Evolutionary conservation across 495 filamentous ascomycete species (phyloP), one percentile per base, ranked within the genome.

Genomic region (Podospora appendiculata): DNA sequence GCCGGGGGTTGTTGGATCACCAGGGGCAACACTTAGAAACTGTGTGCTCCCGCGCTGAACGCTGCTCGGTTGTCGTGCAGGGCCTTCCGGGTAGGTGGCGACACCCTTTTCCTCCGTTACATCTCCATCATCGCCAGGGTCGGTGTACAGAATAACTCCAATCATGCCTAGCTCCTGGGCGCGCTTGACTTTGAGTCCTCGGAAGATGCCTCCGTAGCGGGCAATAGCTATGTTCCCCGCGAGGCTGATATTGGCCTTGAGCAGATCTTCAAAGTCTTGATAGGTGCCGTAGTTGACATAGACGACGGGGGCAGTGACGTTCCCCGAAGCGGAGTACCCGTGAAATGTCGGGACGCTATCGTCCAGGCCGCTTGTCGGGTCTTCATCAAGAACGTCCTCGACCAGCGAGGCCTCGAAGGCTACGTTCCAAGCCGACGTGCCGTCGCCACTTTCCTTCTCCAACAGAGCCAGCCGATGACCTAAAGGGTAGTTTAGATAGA

Each of bases 131-230:
- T 92, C 86, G 41, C 90, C 89, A 1, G 93, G 93, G 65, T 98
- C 94, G 39, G 75, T 83, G 67, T 91, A 98, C 6, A 96, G 77
- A 41, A 97, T 69, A 17, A 83, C 81, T 6, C 93, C 91, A 19
- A 95, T 72, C 85, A 94, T 93, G 32, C 93, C 94, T 36, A 93
- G 77, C 54, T 97, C 90, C 60, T 94, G 85, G 12, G 93, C 92
- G 40, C 89, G 80, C 74, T 95, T 95, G 47, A 96, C 82, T 67
- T 96, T 98, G 54, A 96, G 72, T 1, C 90, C 93, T 41, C 94
- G 79, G 71, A 96, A 96, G 48, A 90, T 84, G 13, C 76, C 70
- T 7, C 93, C 91, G 66, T 97, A 97, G 59, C 88, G 90, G 48
- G 79, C 82, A 51, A 98, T 76, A 9, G 88, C 90, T 54, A 95